These are phyloP conservation scores for Aschersonia sp. DNA, from an alignment of 2,329 filamentous ascomycete genomes.

Conservation along the genomic window DNA sequence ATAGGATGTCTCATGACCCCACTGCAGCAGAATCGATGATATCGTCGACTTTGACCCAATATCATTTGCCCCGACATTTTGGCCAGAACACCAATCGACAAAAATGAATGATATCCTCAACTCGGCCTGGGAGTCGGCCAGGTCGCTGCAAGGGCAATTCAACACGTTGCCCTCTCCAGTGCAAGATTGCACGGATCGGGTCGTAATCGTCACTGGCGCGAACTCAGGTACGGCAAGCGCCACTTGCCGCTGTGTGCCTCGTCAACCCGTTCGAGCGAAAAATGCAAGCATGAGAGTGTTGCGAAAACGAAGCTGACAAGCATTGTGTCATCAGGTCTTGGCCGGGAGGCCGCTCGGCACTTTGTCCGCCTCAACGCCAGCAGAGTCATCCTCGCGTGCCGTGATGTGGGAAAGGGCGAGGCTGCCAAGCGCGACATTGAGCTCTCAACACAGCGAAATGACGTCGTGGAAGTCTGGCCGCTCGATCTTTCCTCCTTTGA, in stretches of 20 bases:
- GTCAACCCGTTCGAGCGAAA: too few species aligned
- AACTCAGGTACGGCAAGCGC: slow-evolving; percentile 14
- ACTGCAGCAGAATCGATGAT: too few species aligned
- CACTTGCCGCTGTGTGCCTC: too few species aligned
- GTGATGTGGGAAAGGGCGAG: slow-evolving; percentile 23
- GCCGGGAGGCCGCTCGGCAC: slow-evolving; percentile 25
- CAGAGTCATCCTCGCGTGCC: slow-evolving; percentile 27
- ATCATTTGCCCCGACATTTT: too few species aligned
- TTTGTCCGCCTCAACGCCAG: slow-evolving; percentile 22
- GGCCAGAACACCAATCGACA: too few species aligned
- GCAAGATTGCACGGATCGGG: slow-evolving; percentile 18
- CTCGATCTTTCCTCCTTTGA: slow-evolving; percentile 27
- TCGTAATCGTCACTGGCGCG: slow-evolving; percentile 27
- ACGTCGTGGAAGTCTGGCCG: slow-evolving; percentile 25
- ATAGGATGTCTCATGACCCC: too few species aligned
- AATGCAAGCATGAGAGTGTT: too few species aligned
- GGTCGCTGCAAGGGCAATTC: slow-evolving; percentile 7
- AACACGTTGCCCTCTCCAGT: slow-evolving; percentile 14
- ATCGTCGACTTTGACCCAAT: too few species aligned
- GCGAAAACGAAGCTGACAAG: not conserved
- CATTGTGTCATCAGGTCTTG: slow-evolving; percentile 11
- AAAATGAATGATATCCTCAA: too few species aligned
- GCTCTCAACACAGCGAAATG: slow-evolving; percentile 9
- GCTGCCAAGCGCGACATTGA: slow-evolving; percentile 22
- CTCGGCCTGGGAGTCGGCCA: not conserved